These are phyloP conservation scores for Lolium rigidum DNA, from an alignment of 176 grass and related monocot species.

Conservation along the genomic window DNA sequence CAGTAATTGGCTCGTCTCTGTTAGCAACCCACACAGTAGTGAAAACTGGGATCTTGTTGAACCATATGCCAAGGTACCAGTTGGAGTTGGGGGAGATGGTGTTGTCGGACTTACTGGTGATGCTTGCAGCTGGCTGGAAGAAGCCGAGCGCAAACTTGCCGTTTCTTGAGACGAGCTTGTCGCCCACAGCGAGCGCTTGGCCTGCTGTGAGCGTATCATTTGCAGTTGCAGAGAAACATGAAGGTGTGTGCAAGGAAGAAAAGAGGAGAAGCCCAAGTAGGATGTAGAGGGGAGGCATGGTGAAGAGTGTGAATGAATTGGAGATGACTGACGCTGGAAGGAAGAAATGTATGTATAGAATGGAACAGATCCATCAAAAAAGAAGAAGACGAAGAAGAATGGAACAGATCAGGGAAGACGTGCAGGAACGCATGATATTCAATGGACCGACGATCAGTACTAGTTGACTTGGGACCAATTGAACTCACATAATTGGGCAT, in stretches of 20 bases:
- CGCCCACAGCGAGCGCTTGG: slow-evolving; percentile 20
- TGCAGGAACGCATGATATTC: not conserved
- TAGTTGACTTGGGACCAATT: not conserved
- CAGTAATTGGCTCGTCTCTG: not conserved
- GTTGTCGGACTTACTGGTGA: slow-evolving; percentile 8
- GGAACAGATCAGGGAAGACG: not conserved
- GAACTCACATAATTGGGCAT: no score
- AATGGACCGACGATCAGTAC: not conserved
- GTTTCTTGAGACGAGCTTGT: slow-evolving; percentile 47
- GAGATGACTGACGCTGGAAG: not conserved
- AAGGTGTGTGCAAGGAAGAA: not conserved
- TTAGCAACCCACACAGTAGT: not conserved
- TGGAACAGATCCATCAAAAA: not conserved
- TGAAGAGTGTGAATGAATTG: slow-evolving; percentile 1
- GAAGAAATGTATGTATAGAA: not conserved
- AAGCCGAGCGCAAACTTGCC: slow-evolving; percentile 61
- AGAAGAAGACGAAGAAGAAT: not conserved
- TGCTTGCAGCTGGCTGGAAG: slow-evolving; percentile 43
- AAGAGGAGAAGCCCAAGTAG: slow-evolving; percentile 18
- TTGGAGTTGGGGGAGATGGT: slow-evolving; percentile 7
- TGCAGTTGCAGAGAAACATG: not conserved
- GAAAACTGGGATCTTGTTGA: not conserved
- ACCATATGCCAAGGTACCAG: slow-evolving; percentile 11
- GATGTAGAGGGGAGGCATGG: slow-evolving; percentile 15
- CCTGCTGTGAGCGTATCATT: slow-evolving; percentile 12